Evolutionary conservation across 2,329 filamentous ascomycete species (phyloP).

Genomic region (Sporothrix pseudoabietina): DNA sequence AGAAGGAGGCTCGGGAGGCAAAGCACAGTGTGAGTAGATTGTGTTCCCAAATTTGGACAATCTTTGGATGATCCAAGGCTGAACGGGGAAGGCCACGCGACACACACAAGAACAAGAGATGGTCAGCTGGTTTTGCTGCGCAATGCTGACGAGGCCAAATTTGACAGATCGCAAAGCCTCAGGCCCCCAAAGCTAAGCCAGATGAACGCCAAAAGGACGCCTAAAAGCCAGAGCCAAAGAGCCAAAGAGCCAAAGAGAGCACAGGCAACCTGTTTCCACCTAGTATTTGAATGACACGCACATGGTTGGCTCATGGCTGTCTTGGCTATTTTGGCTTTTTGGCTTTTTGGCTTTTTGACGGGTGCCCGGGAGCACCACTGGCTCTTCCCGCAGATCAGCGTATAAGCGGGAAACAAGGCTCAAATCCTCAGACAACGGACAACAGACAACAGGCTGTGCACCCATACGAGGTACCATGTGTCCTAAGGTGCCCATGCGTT

Average conservation of each 20-base stretch:
- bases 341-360: background rate
- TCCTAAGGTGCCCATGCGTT: background rate
- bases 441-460: background rate
- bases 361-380: constrained; percentile 20
- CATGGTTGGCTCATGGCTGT: constrained; percentile 15
- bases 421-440: background rate
- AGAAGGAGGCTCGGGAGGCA: background rate
- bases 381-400: constrained; percentile 5
- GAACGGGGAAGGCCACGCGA: background rate
- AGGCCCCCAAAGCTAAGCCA: background rate
- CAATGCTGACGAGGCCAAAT: background rate
- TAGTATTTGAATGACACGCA: background rate
- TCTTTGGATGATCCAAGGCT: background rate
- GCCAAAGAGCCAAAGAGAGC: background rate
- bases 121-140: background rate
- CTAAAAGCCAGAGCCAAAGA: background rate
- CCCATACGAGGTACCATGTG: too few relatives aligned
- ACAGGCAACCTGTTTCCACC: background rate
- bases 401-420: background rate
- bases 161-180: background rate
- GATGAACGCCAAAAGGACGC: background rate
- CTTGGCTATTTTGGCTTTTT: background rate
- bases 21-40: background rate
- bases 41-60: background rate
- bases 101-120: background rate